Evolutionary conservation across 1,139 yeast genomes (phyloP), one percentile per base, ranked within the genome.

Genomic region (Taphrina wiesneri): DNA sequence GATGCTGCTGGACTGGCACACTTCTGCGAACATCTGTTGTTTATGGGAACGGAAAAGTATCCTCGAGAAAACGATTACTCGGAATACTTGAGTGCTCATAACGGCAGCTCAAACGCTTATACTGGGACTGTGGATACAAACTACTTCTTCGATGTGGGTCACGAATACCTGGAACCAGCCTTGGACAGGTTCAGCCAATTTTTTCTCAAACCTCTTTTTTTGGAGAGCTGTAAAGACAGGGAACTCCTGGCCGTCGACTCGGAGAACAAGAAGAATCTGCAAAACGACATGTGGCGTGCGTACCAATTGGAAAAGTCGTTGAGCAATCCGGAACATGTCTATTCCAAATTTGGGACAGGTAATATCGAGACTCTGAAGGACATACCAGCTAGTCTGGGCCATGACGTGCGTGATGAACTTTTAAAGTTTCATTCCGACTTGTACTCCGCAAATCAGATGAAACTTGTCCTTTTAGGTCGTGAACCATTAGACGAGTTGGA

Each of bases 241-340:
- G 99, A 93, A 76, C 87, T 93, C 71, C 85, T 86, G 69, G 99
- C 98, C 2, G 98, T 93, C 17, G 97, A 93, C 75, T 88, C 96
- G 30, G 99, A 93, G 76, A 90, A 93, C 78, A 92, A 91, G 75
- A 93, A 93, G 78, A 93, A 93, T 74, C 80, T 93, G 66, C 98
- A 93, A 76, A 88, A 83, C 75, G 99, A 93, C 75, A 75, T 79
- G 67, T 91, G 98, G 97, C 83, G 99, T 72, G 77, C 90, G 62
- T 86, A 87, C 73, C 98, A 93, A 77, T 81, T 93, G 67, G 93
- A 89, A 67, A 88, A 90, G 75, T 81, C 86, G 67, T 79, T 87
- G 51, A 81, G 93, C 26, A 90, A 88, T 74, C 84, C 85, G 0
- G 73, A 77, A 0, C 98, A 88, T 74, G 92, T 93, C 0, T 86